A percentile compares a stretch with the other conserved stretches of the same genome.
phyloP scores from a whole-genome alignment of 2,329 filamentous ascomycete species.

The Aspergillus sergii region DNA sequence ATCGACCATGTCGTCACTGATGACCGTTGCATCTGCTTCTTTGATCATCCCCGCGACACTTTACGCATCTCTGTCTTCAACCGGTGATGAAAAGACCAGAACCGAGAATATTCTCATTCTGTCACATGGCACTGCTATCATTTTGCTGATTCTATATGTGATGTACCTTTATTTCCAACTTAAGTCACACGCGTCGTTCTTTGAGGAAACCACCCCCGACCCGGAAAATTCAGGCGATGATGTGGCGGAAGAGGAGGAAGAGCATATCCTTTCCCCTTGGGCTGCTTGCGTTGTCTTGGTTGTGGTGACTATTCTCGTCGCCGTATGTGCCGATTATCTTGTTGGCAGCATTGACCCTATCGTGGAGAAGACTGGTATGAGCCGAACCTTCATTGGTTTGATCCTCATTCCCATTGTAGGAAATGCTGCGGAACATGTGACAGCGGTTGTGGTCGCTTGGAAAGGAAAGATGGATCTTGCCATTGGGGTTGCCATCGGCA shows the following conservation, averaged over 20 bases:
- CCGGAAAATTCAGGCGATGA: constrained; percentile 23
- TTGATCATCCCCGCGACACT: constrained; percentile 78
- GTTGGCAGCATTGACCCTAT: constrained; percentile 75
- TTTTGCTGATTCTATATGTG: constrained; percentile 73
- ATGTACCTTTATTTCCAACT: constrained; percentile 80
- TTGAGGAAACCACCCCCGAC: constrained; percentile 53
- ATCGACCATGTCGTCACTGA: constrained; percentile 64
- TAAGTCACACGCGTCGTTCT: constrained; percentile 71
- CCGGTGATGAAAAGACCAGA: constrained; percentile 28
- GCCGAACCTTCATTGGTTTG: constrained; percentile 78
- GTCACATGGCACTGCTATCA: constrained; percentile 75
- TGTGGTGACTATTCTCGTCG: constrained; percentile 68
- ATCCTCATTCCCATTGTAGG: constrained; percentile 79
- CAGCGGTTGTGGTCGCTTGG: constrained; percentile 75
- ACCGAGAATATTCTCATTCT: constrained; percentile 67
- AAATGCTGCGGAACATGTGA: constrained; percentile 80
- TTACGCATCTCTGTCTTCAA: constrained; percentile 63
- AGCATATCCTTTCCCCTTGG: constrained; percentile 62
- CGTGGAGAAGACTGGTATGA: constrained; percentile 70
- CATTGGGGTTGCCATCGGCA: constrained; percentile 80
- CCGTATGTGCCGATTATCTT: constrained; percentile 75
- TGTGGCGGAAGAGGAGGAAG: constrained; percentile 49
- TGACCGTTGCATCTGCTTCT: constrained; percentile 75
- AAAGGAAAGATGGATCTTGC: constrained; percentile 70
- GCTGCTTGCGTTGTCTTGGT: constrained; percentile 69